Conservation (phyloP, 2,329 filamentous ascomycete genomes). For the Penicillium psychrosexuale region DNA sequence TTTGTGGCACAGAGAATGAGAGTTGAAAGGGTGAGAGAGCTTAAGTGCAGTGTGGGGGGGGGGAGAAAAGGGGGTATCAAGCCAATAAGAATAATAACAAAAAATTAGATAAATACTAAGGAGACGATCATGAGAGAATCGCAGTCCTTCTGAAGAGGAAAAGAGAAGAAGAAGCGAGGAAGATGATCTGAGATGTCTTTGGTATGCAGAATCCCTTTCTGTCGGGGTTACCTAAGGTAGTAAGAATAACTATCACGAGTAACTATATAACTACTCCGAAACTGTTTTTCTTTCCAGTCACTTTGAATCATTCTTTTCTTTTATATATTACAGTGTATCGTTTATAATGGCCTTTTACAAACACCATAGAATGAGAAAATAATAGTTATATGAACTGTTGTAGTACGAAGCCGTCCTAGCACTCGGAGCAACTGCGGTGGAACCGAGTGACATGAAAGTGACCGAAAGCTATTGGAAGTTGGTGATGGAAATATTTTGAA, state of each 20-base stretch:
- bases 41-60: slow-evolving; percentile 2
- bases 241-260: not conserved
- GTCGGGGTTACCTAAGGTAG: not conserved
- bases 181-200: not conserved
- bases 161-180: not conserved
- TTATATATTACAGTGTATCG: not conserved
- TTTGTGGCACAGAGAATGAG: not conserved
- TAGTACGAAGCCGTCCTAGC: slow-evolving; percentile 1
- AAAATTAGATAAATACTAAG: not conserved
- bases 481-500: not conserved
- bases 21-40: not conserved
- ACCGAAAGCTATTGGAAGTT: not conserved
- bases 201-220: slow-evolving; percentile 6
- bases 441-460: not conserved
- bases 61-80: not conserved
- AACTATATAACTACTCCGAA: not conserved
- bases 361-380: not conserved
- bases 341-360: not conserved
- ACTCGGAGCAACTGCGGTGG: slow-evolving; percentile 5
- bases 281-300: not conserved
- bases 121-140: not conserved
- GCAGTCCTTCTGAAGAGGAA: not conserved
- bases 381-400: not conserved
- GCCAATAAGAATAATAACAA: not conserved
- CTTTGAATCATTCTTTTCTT: too few relatives aligned